Percentiles rank a stretch among this genome's conserved stretches.
phyloP scores from a whole-genome alignment of 225 moss, liverwort and hornwort species.

The Anthoceros angustus region DNA sequence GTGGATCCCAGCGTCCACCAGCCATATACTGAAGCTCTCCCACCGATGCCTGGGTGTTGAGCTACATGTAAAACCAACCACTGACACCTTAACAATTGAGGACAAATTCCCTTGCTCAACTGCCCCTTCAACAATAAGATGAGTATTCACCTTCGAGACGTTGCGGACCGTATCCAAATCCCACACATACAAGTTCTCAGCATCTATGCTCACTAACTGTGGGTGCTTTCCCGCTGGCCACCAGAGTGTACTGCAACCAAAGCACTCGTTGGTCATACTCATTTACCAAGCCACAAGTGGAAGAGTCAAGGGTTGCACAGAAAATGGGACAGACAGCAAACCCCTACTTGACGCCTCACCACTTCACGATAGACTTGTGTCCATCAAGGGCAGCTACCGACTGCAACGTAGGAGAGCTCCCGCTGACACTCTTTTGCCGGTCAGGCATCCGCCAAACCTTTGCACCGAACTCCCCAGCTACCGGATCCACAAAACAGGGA shows the following conservation, averaged over 20 bases:
- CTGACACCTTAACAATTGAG: not conserved
- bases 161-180: conserved; percentile 41
- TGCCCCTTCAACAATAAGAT: not conserved
- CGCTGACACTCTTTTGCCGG: not conserved
- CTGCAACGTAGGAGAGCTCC: not conserved
- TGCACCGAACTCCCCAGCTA: not conserved
- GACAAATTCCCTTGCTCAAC: not conserved
- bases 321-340: not conserved
- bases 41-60: conserved; percentile 29
- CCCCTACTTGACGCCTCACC: not conserved
- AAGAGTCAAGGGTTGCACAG: not conserved
- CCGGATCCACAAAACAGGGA: not conserved
- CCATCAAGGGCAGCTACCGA: conserved; percentile 2
- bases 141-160: conserved; percentile 31
- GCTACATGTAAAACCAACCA: conserved; percentile 5
- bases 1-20: conserved; percentile 72
- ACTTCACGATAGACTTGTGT: not conserved
- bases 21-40: conserved; percentile 47
- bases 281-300: not conserved
- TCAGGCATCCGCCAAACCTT: conserved; percentile 2
- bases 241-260: conserved; percentile 60
- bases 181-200: conserved; percentile 57
- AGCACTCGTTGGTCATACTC: not conserved
- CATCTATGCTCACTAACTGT: conserved; percentile 57
- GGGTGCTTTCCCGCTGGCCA: conserved; percentile 71